Conservation (phyloP, 768 basidiomycete genomes). For the Coprinopsis sp. region DNA sequence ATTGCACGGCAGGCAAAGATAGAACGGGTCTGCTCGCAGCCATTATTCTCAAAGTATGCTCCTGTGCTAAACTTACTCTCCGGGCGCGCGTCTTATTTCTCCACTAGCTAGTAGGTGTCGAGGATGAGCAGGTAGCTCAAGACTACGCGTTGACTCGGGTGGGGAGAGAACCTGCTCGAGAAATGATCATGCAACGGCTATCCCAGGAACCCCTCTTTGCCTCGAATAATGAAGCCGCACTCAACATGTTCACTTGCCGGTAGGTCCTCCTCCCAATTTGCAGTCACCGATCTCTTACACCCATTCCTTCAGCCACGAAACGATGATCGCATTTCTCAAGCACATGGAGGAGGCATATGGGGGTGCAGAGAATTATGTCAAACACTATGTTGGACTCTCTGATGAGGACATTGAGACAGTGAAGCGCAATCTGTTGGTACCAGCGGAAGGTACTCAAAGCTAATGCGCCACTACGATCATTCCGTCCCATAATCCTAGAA, state of each 20-base stretch:
- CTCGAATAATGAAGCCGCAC: conserved; percentile 64
- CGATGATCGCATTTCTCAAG: conserved; percentile 68
- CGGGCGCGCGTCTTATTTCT: conserved; percentile 1
- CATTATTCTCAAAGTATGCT: conserved; percentile 58
- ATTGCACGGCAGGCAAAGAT: conserved; percentile 86
- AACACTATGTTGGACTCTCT: conserved; percentile 49
- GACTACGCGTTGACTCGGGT: conserved; percentile 78
- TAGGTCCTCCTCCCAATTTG: conserved; percentile 24
- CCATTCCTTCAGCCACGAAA: conserved; percentile 49
- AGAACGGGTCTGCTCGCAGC: conserved; percentile 75
- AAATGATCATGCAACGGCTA: conserved; percentile 63
- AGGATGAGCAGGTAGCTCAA: conserved; percentile 55
- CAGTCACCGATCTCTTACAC: neutral
- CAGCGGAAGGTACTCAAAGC: conserved; percentile 11
- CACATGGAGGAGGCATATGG: conserved; percentile 62
- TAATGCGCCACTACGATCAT: conserved; percentile 5
- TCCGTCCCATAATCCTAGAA: neutral
- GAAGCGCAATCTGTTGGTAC: conserved; percentile 49
- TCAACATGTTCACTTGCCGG: conserved; percentile 84
- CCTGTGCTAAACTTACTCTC: neutral
- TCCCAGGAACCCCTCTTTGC: conserved; percentile 70
- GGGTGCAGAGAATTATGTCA: conserved; percentile 61
- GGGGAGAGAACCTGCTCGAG: conserved; percentile 74
- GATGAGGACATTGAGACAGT: conserved; percentile 61
- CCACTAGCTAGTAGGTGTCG: conserved; percentile 65